Percentiles rank a stretch among this genome's conserved stretches.
These are phyloP conservation scores for Chalciporus piperatoides DNA, from an alignment of 1,284 basidiomycete genomes.

Conservation along the genomic window DNA sequence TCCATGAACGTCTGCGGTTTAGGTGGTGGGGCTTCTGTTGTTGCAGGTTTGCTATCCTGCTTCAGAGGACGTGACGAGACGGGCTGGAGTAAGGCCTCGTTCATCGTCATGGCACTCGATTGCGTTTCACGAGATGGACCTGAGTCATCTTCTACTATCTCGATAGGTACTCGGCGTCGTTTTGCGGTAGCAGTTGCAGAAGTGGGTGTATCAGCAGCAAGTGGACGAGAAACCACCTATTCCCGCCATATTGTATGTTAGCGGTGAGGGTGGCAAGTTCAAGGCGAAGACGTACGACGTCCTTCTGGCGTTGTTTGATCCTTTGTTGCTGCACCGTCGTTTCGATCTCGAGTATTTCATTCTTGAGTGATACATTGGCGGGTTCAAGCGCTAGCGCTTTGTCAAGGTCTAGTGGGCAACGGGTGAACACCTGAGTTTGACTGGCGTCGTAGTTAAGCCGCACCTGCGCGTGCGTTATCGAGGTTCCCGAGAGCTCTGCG, in stretches of 20 bases:
- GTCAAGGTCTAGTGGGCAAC: conserved; percentile 49
- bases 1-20: conserved; percentile 45
- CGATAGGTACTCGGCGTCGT: conserved; percentile 66
- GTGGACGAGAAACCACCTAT: conserved; percentile 10
- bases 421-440: conserved; percentile 1
- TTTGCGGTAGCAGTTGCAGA: conserved; percentile 22
- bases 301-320: conserved; percentile 30
- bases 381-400: conserved; percentile 56
- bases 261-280: neutral
- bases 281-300: conserved; percentile 13
- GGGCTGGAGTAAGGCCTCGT: conserved; percentile 24
- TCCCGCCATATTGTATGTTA: neutral
- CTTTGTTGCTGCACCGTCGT: conserved; percentile 35
- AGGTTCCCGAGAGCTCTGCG: conserved; percentile 48
- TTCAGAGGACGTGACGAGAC: conserved; percentile 29
- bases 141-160: conserved; percentile 50
- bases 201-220: conserved; percentile 13
- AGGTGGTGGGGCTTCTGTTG: conserved; percentile 9
- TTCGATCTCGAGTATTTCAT: conserved; percentile 50
- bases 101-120: neutral
- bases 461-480: conserved; percentile 55
- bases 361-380: conserved; percentile 51
- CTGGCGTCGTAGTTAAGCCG: conserved; percentile 18
- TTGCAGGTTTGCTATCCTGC: conserved; percentile 6
- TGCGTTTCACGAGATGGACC: conserved; percentile 1